Evolutionary conservation across 768 basidiomycete species (phyloP).

Genomic region (Porpolomopsis calyptriformis): DNA sequence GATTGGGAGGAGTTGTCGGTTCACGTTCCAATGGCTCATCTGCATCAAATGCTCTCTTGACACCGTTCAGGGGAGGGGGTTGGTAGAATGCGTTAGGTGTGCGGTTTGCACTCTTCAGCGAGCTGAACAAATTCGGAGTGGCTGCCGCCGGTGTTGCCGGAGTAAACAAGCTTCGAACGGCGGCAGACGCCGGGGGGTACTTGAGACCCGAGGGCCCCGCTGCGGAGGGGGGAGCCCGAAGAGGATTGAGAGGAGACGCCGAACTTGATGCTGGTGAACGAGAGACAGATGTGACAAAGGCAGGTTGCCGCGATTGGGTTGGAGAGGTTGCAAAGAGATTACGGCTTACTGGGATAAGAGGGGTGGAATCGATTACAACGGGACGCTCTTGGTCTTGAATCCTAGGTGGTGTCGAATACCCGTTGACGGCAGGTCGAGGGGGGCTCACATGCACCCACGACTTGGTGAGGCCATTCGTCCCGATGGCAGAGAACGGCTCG

Average conservation of each 20-base stretch:
- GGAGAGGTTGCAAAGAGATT: neutral
- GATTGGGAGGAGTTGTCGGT: conserved; percentile 7
- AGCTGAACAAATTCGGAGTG: conserved; percentile 11
- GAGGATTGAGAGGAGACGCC: neutral
- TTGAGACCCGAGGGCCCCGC: conserved; percentile 1
- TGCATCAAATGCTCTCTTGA: conserved; percentile 24
- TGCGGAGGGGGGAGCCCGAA: conserved; percentile 5
- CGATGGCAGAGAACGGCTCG: neutral
- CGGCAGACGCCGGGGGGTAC: neutral
- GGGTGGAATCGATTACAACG: conserved; percentile 16
- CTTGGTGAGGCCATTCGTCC: conserved; percentile 15
- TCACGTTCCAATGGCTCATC: conserved; percentile 7
- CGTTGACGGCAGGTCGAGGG: conserved; percentile 16
- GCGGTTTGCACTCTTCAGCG: conserved; percentile 33
- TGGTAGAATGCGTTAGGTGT: conserved; percentile 60
- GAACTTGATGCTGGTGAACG: conserved; percentile 1
- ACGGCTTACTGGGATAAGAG: conserved; percentile 21
- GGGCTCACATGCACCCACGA: conserved; percentile 10
- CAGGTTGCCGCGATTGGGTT: conserved; percentile 2
- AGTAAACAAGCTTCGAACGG: neutral
- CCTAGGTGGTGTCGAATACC: conserved; percentile 18
- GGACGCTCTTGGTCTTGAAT: conserved; percentile 11
- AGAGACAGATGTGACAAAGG: conserved; percentile 5
- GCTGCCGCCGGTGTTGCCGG: neutral
- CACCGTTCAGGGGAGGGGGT: conserved; percentile 32